Base-by-base conservation (phyloP, 2,329 filamentous ascomycete species). In the Huntiella omanensis region DNA sequence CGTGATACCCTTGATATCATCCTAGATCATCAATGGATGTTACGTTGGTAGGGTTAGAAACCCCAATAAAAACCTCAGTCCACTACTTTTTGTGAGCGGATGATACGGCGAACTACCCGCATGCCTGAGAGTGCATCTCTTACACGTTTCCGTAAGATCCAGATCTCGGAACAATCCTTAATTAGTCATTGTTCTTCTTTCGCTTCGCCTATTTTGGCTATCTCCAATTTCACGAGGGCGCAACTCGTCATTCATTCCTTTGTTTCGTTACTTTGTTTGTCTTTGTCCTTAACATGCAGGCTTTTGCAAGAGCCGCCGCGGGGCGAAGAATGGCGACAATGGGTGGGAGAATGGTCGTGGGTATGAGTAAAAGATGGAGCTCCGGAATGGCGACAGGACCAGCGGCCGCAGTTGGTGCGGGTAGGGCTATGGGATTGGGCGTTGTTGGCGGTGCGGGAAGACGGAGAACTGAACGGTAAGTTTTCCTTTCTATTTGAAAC, bases 221-320 rank as follows among this genome's bases (percentile, higher is more conserved):
- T 15, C 17, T 40, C 33, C 16, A 15, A 11, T 19, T 43, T 33
- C 28, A 43, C 33, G 19, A 32, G 28, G 40, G 28, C 40, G 33
- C 12, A 4, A 22, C 19, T 43, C 12, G 19, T n/a, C n/a, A 32
- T 43, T 7, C 15, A n/a, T 43, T 42, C 8, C 13, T 38, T 39
- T 16, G 4, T 15, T 43, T 34, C 8, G 16, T 43, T 35, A 6
- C 32, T 15, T 32, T 34, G 37, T 5, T 34, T 39, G 38, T n/a
- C 8, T 33, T 28, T 13, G 32, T 22, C 4, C 10, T 45, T 4
- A 36, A n/a, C 32, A 49, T 49, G 47, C 47, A 46, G 38, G 40
- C 43, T 8, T 49, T 49, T 43, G 38, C 43, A 13, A 39, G 47
- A 42, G 47, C 43, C n/a, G 47, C 38, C 33, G 38, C 33, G 8